Conservation (phyloP, 306 rosid genomes). For the Malus sylvestris region DNA sequence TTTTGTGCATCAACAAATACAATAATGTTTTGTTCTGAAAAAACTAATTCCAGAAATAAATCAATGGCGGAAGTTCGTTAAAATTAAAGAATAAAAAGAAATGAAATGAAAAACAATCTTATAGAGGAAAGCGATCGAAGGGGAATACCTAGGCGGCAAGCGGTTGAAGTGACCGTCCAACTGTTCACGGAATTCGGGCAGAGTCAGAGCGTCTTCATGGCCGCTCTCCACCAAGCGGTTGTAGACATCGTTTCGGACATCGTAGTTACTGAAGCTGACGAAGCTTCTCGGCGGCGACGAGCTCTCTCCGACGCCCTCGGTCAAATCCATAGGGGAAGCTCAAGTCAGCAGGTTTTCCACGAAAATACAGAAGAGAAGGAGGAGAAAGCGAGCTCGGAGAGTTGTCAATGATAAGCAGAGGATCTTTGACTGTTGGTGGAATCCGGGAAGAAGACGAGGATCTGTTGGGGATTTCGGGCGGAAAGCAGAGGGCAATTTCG, state of each 20-base stretch:
- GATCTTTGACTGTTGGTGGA: slow-evolving; percentile 36
- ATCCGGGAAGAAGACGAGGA: slow-evolving; percentile 19
- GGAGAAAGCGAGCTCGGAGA: background rate
- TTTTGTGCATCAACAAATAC: too few relatives aligned
- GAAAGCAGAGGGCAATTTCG: slow-evolving; percentile 24
- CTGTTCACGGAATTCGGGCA: slow-evolving; percentile 74
- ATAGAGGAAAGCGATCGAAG: background rate
- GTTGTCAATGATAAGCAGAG: slow-evolving; percentile 21
- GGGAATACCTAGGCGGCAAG: slow-evolving; percentile 72
- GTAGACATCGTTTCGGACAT: slow-evolving; percentile 68
- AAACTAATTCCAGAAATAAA: background rate
- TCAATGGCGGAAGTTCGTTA: background rate
- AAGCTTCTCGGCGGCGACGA: slow-evolving; percentile 84
- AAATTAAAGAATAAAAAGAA: background rate
- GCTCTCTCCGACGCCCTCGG: slow-evolving; percentile 96
- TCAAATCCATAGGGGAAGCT: slow-evolving; percentile 59
- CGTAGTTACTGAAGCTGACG: slow-evolving; percentile 52
- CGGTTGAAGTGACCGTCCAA: slow-evolving; percentile 91
- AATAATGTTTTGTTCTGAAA: background rate
- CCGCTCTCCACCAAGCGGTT: slow-evolving; percentile 69
- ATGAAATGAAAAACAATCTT: background rate
- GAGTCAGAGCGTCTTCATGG: slow-evolving; percentile 48
- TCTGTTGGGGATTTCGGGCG: background rate
- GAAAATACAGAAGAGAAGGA: slow-evolving; percentile 6
- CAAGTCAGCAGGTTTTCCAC: slow-evolving; percentile 13